Evolutionary conservation across 140 eudicot genomes (phyloP).

Genomic region (Erigeron philadelphicus): DNA sequence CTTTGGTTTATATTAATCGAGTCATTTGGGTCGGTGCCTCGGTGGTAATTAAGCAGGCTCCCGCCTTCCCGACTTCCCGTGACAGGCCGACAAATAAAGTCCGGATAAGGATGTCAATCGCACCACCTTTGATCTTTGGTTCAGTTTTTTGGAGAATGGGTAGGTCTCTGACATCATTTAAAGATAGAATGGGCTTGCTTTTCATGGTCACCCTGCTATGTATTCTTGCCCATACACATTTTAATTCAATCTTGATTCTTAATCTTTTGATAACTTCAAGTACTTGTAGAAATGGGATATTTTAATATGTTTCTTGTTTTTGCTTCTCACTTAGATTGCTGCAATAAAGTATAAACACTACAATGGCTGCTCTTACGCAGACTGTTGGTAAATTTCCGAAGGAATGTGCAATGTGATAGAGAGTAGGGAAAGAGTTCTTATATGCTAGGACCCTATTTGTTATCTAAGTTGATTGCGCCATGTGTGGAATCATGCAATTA

Average conservation of each 20-base stretch:
- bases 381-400: constrained; percentile 91
- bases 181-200: constrained; percentile 94
- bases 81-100: constrained; percentile 93
- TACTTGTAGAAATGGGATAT: constrained; percentile 5
- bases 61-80: too few species aligned
- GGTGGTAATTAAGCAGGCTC: constrained; percentile 54
- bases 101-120: constrained; percentile 90
- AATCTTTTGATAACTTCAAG: not conserved
- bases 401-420: constrained; percentile 90
- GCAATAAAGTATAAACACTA: constrained; percentile 98
- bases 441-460: constrained; percentile 75
- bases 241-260: not conserved
- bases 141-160: constrained; percentile 99
- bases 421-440: constrained; percentile 95
- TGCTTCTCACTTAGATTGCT: constrained; percentile 54
- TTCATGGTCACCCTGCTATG: constrained; percentile 30
- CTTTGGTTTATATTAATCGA: not conserved
- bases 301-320: not conserved
- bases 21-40: not conserved
- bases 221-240: not conserved
- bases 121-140: constrained; percentile 91
- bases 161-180: constrained; percentile 86
- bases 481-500: too few species aligned
- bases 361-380: constrained; percentile 99
- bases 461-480: constrained; percentile 67